These are phyloP conservation scores for Yarrowia sp. DNA, from an alignment of 805 yeast species.

Conservation along the genomic window DNA sequence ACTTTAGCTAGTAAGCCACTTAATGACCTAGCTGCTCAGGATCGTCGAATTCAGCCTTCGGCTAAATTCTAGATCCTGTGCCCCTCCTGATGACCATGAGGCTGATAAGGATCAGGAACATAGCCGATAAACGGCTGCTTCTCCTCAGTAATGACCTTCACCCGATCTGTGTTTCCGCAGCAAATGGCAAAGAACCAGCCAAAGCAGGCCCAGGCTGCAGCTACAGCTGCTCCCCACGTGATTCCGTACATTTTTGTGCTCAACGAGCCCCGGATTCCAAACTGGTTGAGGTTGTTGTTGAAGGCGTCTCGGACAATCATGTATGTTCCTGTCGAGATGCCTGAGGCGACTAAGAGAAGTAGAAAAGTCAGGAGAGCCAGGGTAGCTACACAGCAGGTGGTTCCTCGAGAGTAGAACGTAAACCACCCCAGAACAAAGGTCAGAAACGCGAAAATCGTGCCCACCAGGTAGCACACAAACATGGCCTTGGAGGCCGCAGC, in stretches of 20 bases:
- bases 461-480: slow-evolving; percentile 61
- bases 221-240: slow-evolving; percentile 68
- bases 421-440: slow-evolving; percentile 54
- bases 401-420: slow-evolving; percentile 57
- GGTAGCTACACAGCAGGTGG: slow-evolving; percentile 56
- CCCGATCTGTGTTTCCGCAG: slow-evolving; percentile 51
- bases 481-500: slow-evolving; percentile 62
- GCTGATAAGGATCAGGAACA: slow-evolving; percentile 41
- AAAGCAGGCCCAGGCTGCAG: slow-evolving; percentile 54
- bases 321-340: slow-evolving; percentile 69
- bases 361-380: slow-evolving; percentile 52
- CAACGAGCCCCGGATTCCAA: slow-evolving; percentile 64
- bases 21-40: no score
- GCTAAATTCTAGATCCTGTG: not conserved
- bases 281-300: slow-evolving; percentile 56
- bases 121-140: slow-evolving; percentile 48
- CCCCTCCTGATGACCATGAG: slow-evolving; percentile 24
- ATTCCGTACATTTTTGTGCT: slow-evolving; percentile 62
- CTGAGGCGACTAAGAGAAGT: slow-evolving; percentile 56
- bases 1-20: no score
- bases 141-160: slow-evolving; percentile 43
- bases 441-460: slow-evolving; percentile 55
- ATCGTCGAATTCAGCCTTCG: no score
- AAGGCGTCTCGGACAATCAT: slow-evolving; percentile 58
- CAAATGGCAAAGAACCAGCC: slow-evolving; percentile 56